Conservation (phyloP, 257 asterid species). For the Gardenia jasminoides region DNA sequence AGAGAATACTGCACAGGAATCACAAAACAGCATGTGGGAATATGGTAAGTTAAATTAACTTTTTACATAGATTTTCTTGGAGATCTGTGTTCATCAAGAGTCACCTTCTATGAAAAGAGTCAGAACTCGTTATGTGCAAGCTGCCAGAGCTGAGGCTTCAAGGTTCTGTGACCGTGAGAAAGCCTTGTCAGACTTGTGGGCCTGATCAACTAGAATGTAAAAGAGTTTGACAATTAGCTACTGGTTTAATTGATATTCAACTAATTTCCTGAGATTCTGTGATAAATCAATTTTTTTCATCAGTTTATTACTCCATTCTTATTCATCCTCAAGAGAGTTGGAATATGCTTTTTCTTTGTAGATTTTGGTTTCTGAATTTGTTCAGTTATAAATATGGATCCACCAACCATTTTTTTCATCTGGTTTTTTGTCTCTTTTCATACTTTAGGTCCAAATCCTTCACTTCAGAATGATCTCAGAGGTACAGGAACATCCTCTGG, state of each 20-base stretch:
- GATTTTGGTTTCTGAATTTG: background rate
- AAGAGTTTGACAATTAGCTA: background rate
- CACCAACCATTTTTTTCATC: background rate
- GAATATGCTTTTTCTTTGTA: background rate
- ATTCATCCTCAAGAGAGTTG: background rate
- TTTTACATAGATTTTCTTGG: background rate
- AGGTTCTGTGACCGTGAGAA: background rate
- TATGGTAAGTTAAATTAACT: conserved; percentile 34
- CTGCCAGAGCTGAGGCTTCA: background rate
- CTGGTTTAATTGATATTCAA: background rate
- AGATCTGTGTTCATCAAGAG: background rate
- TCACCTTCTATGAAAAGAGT: background rate
- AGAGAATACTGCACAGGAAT: conserved; percentile 40
- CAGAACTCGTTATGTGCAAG: background rate
- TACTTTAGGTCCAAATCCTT: conserved; percentile 53
- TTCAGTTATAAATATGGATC: too few relatives aligned
- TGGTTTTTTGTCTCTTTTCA: background rate
- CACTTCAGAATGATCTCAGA: conserved; percentile 40
- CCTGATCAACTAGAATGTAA: background rate
- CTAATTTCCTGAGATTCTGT: background rate
- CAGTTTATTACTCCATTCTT: background rate
- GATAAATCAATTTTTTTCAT: background rate
- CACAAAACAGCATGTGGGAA: conserved; percentile 54
- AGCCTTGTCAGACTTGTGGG: background rate
- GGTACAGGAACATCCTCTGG: conserved; percentile 34